Conservation (phyloP, 192 early-diverging fungal genomes). For the Umbelopsis sp. region DNA sequence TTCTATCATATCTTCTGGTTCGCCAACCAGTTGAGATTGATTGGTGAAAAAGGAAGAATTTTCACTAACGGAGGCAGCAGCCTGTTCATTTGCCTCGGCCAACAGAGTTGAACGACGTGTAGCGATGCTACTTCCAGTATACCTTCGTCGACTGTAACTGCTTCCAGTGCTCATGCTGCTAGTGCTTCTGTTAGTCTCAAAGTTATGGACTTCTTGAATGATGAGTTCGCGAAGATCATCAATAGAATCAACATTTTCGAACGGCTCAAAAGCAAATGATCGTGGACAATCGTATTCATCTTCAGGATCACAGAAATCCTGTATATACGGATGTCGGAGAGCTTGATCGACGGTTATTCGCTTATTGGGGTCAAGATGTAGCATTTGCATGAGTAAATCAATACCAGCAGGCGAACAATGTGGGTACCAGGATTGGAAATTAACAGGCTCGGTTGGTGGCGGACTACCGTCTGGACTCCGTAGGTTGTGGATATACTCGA, state of each 20-base stretch:
- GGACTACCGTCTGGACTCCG: slow-evolving; percentile 53
- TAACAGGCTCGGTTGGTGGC: slow-evolving; percentile 26
- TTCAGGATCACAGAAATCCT: slow-evolving; percentile 49
- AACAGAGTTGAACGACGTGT: slow-evolving; percentile 22
- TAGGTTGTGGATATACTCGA: slow-evolving; percentile 33
- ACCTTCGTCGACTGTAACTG: slow-evolving; percentile 19
- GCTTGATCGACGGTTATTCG: slow-evolving; percentile 92
- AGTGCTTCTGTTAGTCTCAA: not conserved
- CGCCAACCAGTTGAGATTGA: slow-evolving; percentile 24
- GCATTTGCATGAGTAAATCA: slow-evolving; percentile 84
- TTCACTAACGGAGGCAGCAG: slow-evolving; percentile 17
- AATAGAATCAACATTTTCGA: slow-evolving; percentile 26
- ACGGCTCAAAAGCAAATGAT: slow-evolving; percentile 37
- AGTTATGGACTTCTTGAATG: slow-evolving; percentile 27
- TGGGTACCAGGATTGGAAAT: slow-evolving; percentile 28
- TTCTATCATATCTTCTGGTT: slow-evolving; percentile 39
- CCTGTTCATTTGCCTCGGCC: slow-evolving; percentile 26
- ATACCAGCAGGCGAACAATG: slow-evolving; percentile 44
- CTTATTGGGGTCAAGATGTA: slow-evolving; percentile 84
- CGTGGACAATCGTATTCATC: slow-evolving; percentile 35
- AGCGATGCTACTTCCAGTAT: slow-evolving; percentile 31
- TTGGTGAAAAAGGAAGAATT: slow-evolving; percentile 13
- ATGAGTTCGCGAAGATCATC: slow-evolving; percentile 29
- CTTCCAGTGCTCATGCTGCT: slow-evolving; percentile 13
- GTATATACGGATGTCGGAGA: slow-evolving; percentile 88